A percentile compares a stretch with the other conserved stretches of the same genome.
Conservation (phyloP, 495 filamentous ascomycete genomes). For the Xylaria sp. region DNA sequence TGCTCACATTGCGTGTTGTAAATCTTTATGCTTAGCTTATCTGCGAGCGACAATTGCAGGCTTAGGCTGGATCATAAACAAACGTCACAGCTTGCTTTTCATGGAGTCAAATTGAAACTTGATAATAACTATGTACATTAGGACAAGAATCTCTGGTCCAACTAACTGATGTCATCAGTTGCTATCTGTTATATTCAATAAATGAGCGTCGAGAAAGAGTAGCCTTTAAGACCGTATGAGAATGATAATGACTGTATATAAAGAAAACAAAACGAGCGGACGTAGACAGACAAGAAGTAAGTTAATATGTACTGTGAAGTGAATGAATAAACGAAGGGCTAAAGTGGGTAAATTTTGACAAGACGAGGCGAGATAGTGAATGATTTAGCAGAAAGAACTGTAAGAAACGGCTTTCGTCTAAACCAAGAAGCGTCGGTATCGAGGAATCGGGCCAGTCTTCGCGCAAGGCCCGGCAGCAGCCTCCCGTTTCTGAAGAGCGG, state of each 20-base stretch:
- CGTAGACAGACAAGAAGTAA: neutral
- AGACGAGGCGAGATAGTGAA: neutral
- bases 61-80: neutral
- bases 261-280: neutral
- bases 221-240: neutral
- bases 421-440: constrained; percentile 23
- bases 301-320: constrained; percentile 14
- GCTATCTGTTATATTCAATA: neutral
- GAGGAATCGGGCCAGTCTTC: constrained; percentile 8
- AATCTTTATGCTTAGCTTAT: neutral
- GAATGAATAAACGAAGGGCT: neutral
- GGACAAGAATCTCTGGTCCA: neutral
- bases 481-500: constrained; percentile 24
- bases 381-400: neutral
- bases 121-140: constrained; percentile 12
- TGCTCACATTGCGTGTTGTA: neutral
- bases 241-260: neutral
- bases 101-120: neutral
- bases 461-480: constrained; percentile 14
- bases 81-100: neutral
- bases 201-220: neutral
- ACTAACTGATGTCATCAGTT: neutral
- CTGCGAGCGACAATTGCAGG: neutral
- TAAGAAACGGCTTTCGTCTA: neutral
- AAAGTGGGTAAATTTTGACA: neutral